Conservation (phyloP, 331 rosid species). For the Dryas integrifolia region DNA sequence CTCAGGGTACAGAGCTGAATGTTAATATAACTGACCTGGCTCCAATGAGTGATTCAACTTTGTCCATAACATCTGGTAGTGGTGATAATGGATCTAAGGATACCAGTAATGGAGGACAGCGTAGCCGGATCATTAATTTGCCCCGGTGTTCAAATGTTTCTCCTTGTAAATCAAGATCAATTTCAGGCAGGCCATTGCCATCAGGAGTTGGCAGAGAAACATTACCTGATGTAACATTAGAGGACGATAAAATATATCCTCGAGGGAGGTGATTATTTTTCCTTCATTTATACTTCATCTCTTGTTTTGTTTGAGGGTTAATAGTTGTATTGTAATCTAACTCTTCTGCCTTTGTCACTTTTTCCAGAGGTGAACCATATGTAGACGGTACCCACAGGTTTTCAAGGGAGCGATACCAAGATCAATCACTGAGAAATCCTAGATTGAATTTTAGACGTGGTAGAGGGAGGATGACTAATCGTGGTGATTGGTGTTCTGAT, state of each 20-base stretch:
- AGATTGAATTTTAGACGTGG: slow-evolving; percentile 64
- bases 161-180: slow-evolving; percentile 54
- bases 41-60: slow-evolving; percentile 30
- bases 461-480: slow-evolving; percentile 55
- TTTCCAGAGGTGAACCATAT: slow-evolving; percentile 68
- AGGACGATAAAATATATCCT: slow-evolving; percentile 43
- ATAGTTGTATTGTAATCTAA: slow-evolving; percentile 18
- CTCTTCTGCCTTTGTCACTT: slow-evolving; percentile 11
- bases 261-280: slow-evolving; percentile 67
- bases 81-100: slow-evolving; percentile 54
- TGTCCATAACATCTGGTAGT: slow-evolving; percentile 37
- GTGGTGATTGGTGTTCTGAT: slow-evolving; percentile 61
- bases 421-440: slow-evolving; percentile 57
- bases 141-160: slow-evolving; percentile 47
- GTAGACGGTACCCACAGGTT: slow-evolving; percentile 49
- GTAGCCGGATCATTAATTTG: slow-evolving; percentile 63
- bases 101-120: slow-evolving; percentile 41
- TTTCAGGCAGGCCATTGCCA: slow-evolving; percentile 46
- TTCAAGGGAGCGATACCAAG: slow-evolving; percentile 69
- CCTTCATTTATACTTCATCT: neutral
- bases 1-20: slow-evolving; percentile 41
- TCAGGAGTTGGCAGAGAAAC: slow-evolving; percentile 56
- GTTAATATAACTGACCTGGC: slow-evolving; percentile 40
- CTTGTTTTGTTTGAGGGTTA: neutral
- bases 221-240: slow-evolving; percentile 41